Evolutionary conservation across 108 stramenopile species (phyloP).

Genomic region (Cyclotella baltica): DNA sequence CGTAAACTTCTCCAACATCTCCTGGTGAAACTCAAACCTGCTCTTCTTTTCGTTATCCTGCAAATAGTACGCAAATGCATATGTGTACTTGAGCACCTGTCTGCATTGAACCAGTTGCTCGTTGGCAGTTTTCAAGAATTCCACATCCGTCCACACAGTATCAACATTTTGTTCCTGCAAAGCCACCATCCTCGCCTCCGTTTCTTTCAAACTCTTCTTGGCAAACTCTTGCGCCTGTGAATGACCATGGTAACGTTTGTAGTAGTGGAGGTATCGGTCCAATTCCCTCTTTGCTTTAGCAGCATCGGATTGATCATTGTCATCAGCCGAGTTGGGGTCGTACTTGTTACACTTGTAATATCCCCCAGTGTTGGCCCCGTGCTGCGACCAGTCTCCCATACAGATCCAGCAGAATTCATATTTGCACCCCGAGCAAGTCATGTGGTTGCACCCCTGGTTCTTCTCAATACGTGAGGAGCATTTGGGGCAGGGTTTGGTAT

Average conservation of each 20-base stretch:
- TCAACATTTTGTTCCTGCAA: slow-evolving; percentile 88
- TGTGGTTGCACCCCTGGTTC: slow-evolving; percentile 99
- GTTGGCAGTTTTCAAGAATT: slow-evolving; percentile 96
- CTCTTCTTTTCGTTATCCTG: slow-evolving; percentile 66
- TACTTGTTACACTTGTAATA: slow-evolving; percentile 99
- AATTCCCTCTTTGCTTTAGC: slow-evolving; percentile 92
- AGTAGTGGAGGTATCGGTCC: slow-evolving; percentile 99
- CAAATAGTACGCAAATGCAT: slow-evolving; percentile 95
- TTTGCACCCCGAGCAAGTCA: slow-evolving; percentile 83
- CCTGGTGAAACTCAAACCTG: slow-evolving; percentile 98
- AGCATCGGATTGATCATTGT: slow-evolving; percentile 76
- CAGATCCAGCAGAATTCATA: slow-evolving; percentile 99
- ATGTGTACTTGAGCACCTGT: slow-evolving; percentile 97
- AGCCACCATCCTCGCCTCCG: slow-evolving; percentile 91
- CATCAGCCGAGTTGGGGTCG: slow-evolving; percentile 38
- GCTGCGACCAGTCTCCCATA: slow-evolving; percentile 93
- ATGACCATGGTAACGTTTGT: slow-evolving; percentile 96
- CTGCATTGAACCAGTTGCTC: slow-evolving; percentile 97
- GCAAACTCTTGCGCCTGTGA: slow-evolving; percentile 94
- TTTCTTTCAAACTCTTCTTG: slow-evolving; percentile 82
- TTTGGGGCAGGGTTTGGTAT: slow-evolving; percentile 98
- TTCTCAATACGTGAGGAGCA: slow-evolving; percentile 98
- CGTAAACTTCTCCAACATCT: slow-evolving; percentile 97
- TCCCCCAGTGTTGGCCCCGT: slow-evolving; percentile 97
- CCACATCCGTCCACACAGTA: slow-evolving; percentile 94